Evolutionary conservation across 345 rosid species (phyloP).

Genomic region (Litchi chinensis): DNA sequence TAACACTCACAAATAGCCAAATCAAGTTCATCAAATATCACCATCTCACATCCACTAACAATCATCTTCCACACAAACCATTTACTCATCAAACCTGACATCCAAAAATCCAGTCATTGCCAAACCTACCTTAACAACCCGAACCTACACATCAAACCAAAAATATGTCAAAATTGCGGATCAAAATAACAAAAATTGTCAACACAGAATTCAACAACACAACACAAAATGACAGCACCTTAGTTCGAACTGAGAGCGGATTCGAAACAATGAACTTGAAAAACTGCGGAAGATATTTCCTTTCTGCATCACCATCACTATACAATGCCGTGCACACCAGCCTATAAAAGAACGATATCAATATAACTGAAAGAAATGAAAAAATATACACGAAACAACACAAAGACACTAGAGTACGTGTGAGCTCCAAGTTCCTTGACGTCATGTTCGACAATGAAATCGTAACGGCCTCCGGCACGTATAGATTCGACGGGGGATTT

Average conservation of each 20-base stretch:
- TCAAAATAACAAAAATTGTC: neutral
- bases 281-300: slow-evolving; percentile 96
- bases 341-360: slow-evolving; percentile 35
- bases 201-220: neutral
- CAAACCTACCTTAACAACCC: slow-evolving; percentile 79
- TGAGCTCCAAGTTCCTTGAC: slow-evolving; percentile 99
- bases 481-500: slow-evolving; percentile 86
- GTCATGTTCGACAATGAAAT: slow-evolving; percentile 95
- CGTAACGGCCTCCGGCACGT: slow-evolving; percentile 87
- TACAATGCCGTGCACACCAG: slow-evolving; percentile 93
- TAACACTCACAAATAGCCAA: neutral
- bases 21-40: neutral
- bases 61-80: neutral
- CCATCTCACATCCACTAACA: neutral
- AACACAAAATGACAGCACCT: slow-evolving; percentile 44
- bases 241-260: slow-evolving; percentile 91
- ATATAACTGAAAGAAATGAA: neutral
- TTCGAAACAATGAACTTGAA: slow-evolving; percentile 91
- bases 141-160: slow-evolving; percentile 63
- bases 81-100: slow-evolving; percentile 21
- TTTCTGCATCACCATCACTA: slow-evolving; percentile 79
- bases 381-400: neutral
- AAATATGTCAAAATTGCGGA: neutral
- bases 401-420: slow-evolving; percentile 50
- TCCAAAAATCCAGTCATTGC: slow-evolving; percentile 23